Conservation (phyloP, 768 basidiomycete genomes). For the Mycena rebaudengoi region DNA sequence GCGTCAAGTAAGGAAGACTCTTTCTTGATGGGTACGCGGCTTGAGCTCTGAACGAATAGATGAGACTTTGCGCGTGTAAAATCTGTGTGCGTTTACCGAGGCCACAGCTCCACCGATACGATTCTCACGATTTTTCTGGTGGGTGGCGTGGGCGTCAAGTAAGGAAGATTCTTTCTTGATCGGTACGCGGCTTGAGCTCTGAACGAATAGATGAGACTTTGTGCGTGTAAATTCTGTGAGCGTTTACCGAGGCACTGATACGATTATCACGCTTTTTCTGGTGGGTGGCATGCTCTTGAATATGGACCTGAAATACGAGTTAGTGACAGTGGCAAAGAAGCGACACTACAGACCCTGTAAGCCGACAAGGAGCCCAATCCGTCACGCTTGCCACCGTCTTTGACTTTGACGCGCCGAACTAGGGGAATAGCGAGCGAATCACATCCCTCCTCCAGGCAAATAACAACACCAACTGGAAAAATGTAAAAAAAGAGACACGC, state of each 20-base stretch:
- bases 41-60: neutral
- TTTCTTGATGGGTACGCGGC: neutral
- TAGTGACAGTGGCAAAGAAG: neutral
- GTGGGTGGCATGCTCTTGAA: conserved; percentile 37
- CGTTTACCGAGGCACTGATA: conserved; percentile 5
- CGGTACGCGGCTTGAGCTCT: neutral
- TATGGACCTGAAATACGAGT: conserved; percentile 37
- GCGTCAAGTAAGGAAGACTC: conserved; percentile 4
- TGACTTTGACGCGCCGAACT: conserved; percentile 31
- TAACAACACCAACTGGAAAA: conserved; percentile 49
- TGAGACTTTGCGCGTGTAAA: neutral
- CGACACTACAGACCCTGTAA: conserved; percentile 48
- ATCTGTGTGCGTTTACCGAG: neutral
- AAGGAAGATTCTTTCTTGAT: conserved; percentile 8
- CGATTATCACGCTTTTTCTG: conserved; percentile 21
- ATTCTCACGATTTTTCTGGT: conserved; percentile 25
- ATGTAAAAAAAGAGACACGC: conserved; percentile 4
- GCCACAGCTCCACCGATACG: neutral
- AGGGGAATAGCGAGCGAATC: conserved; percentile 42
- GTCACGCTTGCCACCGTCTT: conserved; percentile 50
- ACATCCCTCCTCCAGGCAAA: conserved; percentile 60
- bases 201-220: neutral
- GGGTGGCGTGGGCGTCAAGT: conserved; percentile 27
- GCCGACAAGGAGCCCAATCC: conserved; percentile 58
- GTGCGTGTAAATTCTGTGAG: neutral